phyloP scores from a whole-genome alignment of 331 rosid species.

The Spiraea crenata region DNA sequence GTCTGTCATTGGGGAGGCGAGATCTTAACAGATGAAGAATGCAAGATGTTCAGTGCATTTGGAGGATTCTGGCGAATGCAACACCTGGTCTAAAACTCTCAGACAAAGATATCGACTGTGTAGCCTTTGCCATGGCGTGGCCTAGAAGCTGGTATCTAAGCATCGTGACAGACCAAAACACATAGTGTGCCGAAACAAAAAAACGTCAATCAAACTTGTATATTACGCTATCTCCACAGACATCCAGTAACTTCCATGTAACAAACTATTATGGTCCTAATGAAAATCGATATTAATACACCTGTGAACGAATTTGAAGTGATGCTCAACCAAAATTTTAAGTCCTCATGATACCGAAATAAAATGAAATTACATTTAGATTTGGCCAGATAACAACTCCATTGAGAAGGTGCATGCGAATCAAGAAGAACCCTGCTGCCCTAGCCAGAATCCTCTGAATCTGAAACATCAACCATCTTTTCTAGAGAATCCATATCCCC shows the following conservation, averaged over 20 bases:
- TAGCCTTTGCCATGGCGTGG: too few species aligned
- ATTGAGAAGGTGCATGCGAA: constrained; percentile 10
- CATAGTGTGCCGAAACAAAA: too few species aligned
- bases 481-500: constrained; percentile 77
- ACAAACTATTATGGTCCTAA: neutral
- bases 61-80: too few species aligned
- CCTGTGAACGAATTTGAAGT: neutral
- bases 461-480: constrained; percentile 71
- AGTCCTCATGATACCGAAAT: constrained; percentile 6
- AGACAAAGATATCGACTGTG: too few species aligned
- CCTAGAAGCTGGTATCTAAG: too few species aligned
- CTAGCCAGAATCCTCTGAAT: constrained; percentile 51
- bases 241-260: neutral
- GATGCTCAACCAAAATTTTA: constrained; percentile 13
- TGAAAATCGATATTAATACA: neutral
- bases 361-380: neutral
- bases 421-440: constrained; percentile 28
- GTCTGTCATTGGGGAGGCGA: too few species aligned
- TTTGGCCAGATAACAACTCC: neutral
- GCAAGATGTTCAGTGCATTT: too few species aligned
- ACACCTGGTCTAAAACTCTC: too few species aligned
- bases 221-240: neutral
- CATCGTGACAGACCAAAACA: too few species aligned
- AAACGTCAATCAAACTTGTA: neutral
- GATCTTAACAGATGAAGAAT: too few species aligned